These are phyloP conservation scores for Didymellaceae sp. DNA, from an alignment of 2,329 filamentous ascomycete species.

Conservation along the genomic window DNA sequence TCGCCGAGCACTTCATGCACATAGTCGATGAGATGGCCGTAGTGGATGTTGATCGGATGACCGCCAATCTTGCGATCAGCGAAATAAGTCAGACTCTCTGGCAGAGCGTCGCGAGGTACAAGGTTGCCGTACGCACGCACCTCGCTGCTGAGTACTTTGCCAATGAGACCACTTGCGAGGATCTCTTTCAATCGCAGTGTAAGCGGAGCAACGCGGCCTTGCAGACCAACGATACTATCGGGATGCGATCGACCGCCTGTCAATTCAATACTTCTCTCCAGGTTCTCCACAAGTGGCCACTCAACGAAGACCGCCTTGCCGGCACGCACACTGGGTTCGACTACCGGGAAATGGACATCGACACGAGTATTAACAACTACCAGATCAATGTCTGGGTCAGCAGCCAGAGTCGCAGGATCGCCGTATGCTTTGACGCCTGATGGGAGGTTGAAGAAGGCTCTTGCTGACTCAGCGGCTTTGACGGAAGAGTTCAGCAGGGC, in stretches of 20 bases:
- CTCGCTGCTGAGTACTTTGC: conserved; percentile 46
- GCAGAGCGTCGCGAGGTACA: conserved; percentile 18
- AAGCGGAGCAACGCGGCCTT: conserved; percentile 50
- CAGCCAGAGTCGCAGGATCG: conserved; percentile 51
- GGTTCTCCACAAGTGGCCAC: conserved; percentile 53
- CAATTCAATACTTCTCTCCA: conserved; percentile 49
- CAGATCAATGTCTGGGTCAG: conserved; percentile 33
- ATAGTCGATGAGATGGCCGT: conserved; percentile 29
- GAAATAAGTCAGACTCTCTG: conserved; percentile 24
- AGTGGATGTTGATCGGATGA: conserved; percentile 27
- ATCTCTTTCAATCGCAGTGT: conserved; percentile 50
- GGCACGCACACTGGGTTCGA: conserved; percentile 56
- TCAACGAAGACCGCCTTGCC: conserved; percentile 64
- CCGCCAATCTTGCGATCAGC: conserved; percentile 25
- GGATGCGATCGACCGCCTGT: conserved; percentile 25
- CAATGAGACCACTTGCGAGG: conserved; percentile 50
- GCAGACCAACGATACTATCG: conserved; percentile 52
- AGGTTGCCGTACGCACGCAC: conserved; percentile 18
- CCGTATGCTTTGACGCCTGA: conserved; percentile 54
- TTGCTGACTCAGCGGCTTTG: conserved; percentile 51
- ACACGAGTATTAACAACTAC: conserved; percentile 63
- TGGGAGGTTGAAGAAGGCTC: conserved; percentile 48
- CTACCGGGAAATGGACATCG: conserved; percentile 58
- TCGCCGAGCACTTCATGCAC: conserved; percentile 29
- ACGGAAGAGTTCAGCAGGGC: conserved; percentile 56